A percentile compares a stretch with the other conserved stretches of the same genome.
These are phyloP conservation scores for Leccinum boreale DNA, from an alignment of 768 basidiomycete species.

Conservation along the genomic window DNA sequence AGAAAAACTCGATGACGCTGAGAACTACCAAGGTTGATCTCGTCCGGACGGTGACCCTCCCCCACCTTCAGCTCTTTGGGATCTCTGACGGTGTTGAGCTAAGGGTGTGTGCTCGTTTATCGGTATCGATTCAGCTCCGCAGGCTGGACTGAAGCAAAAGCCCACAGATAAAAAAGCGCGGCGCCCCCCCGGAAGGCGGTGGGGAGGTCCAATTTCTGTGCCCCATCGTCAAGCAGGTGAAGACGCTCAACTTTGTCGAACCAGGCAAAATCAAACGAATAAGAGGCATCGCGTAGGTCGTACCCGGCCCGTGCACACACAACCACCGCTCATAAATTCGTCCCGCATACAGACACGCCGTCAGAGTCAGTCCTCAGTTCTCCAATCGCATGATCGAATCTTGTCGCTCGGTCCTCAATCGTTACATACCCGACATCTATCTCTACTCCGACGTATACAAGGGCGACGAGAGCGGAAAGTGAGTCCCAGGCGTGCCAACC, in stretches of 20 bases:
- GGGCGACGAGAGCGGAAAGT: constrained; percentile 97
- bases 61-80: constrained; percentile 87
- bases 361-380: constrained; percentile 95
- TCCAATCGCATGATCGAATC: constrained; percentile 98
- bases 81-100: constrained; percentile 89
- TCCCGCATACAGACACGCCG: constrained; percentile 70
- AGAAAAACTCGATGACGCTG: constrained; percentile 9
- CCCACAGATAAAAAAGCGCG: constrained; percentile 89
- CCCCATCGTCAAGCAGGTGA: constrained; percentile 86
- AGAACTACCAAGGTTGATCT: constrained; percentile 66
- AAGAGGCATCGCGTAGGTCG: constrained; percentile 86
- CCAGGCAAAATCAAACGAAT: constrained; percentile 92
- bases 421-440: constrained; percentile 97
- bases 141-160: background rate
- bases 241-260: constrained; percentile 89
- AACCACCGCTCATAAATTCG: background rate
- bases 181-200: constrained; percentile 85
- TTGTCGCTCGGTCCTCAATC: constrained; percentile 87
- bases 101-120: constrained; percentile 46
- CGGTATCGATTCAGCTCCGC: background rate
- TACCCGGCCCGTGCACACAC: background rate
- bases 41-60: constrained; percentile 84
- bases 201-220: constrained; percentile 94
- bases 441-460: constrained; percentile 98
- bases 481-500: constrained; percentile 29